Evolutionary conservation across 2,329 filamentous ascomycete genomes (phyloP), one percentile per base, ranked within the genome.

Genomic region (Xylariaceae sp.): DNA sequence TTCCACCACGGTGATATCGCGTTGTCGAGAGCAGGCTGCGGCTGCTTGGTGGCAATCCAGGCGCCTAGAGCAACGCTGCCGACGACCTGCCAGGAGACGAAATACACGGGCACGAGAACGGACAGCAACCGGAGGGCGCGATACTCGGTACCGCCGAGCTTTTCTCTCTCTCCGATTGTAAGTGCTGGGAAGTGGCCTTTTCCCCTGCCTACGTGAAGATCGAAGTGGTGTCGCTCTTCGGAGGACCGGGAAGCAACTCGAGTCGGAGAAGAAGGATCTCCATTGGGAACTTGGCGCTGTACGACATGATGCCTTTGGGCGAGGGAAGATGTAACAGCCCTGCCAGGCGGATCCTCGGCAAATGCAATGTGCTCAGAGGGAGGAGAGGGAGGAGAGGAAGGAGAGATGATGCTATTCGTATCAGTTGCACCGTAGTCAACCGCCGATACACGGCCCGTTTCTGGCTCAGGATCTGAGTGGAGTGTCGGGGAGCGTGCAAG

Each of bases 1-100:
- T 78, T 65, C 80, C 81, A 85, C 76, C 76, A 83, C 23, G 81
- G 74, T 41, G 78, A 75, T 38, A 81, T 68, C 9, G 72, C 76
- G 54, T 84, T 82, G 4, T 56, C 59, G 2, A 61, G 53, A 1
- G 77, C 68, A 3, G 68, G 62, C 7, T 62, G 61, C 1, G 74
- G 63, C 30, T 68, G 67, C 45, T 80, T 68, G 41, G 64, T 57
- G 12, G 67, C 67, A 38, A 83, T 73, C 67, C 76, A 85, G 12
- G 75, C 76, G 8, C 74, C 80, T 26, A 72, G 58, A 5, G 61
- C 63, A 5, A 73, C 48, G 37, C 59, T 61, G 7, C 68, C 66
- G 5, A 72, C 46, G 6, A 71, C 43, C 50, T 73, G 70, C 57
- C 63, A 69, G 2, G 66, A 44, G 19, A 74, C 54, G 17, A 73